phyloP scores from a whole-genome alignment of 169 alveolate species.

The Cytauxzoon felis region DNA sequence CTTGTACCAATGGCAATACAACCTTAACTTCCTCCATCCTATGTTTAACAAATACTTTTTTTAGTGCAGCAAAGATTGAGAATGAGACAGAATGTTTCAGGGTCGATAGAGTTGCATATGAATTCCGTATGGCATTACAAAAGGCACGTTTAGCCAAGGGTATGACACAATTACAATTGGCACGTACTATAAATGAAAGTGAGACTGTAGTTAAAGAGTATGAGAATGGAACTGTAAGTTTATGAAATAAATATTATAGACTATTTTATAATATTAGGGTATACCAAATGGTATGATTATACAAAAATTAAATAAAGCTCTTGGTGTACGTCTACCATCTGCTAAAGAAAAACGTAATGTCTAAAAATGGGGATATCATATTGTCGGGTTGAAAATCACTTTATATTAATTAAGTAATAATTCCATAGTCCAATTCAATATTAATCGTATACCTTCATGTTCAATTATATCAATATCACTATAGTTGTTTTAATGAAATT shows the following conservation, averaged over 20 bases:
- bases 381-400: slow-evolving; percentile 20
- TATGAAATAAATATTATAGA: not conserved
- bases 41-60: not conserved
- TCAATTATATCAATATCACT: not conserved
- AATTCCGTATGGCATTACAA: slow-evolving; percentile 71
- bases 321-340: slow-evolving; percentile 71
- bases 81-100: slow-evolving; percentile 70
- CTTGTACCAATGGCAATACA: too few relatives aligned
- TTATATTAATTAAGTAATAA: not conserved
- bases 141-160: slow-evolving; percentile 68
- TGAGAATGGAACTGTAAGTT: slow-evolving; percentile 68
- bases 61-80: slow-evolving; percentile 72
- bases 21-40: too few relatives aligned
- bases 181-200: slow-evolving; percentile 64
- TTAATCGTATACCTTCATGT: slow-evolving; percentile 9
- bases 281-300: slow-evolving; percentile 68
- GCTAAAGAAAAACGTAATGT: slow-evolving; percentile 53
- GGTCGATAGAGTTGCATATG: slow-evolving; percentile 69
- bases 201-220: slow-evolving; percentile 70
- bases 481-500: slow-evolving; percentile 4
- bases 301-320: slow-evolving; percentile 66
- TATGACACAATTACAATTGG: slow-evolving; percentile 60
- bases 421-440: slow-evolving; percentile 40
- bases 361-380: not conserved
- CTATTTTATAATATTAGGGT: slow-evolving; percentile 32